These are phyloP conservation scores for Sarcomyxa edulis DNA, from an alignment of 768 basidiomycete genomes.

Conservation along the genomic window DNA sequence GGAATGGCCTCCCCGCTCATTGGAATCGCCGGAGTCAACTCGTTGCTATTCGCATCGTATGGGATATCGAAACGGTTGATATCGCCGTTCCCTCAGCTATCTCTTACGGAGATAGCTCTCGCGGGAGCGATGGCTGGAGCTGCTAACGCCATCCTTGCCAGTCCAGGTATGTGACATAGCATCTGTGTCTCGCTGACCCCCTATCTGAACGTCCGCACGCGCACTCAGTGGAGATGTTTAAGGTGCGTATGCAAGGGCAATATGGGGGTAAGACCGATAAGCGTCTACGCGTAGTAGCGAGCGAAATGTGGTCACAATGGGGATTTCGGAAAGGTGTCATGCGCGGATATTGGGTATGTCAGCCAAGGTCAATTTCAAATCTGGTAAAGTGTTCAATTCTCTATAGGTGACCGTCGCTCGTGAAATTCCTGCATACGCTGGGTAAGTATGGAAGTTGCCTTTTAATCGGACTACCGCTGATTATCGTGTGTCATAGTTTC, in stretches of 20 bases:
- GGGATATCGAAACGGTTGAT: conserved; percentile 75
- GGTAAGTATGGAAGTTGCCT: conserved; percentile 41
- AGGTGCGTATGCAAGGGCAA: conserved; percentile 96
- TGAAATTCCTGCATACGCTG: conserved; percentile 96
- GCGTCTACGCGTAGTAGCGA: conserved; percentile 61
- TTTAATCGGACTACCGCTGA: background rate
- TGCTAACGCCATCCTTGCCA: conserved; percentile 83
- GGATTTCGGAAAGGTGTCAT: conserved; percentile 88
- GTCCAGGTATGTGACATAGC: conserved; percentile 70
- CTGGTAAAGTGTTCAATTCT: too few species aligned
- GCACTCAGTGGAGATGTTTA: conserved; percentile 89
- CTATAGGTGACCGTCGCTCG: conserved; percentile 79
- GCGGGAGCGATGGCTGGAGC: conserved; percentile 95
- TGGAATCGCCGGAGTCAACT: conserved; percentile 95
- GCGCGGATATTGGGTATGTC: conserved; percentile 91
- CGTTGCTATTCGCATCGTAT: conserved; percentile 89
- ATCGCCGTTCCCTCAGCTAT: conserved; percentile 84
- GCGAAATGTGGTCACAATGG: conserved; percentile 84
- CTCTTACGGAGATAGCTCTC: conserved; percentile 70
- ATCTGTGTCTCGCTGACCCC: background rate
- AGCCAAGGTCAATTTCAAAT: too few species aligned
- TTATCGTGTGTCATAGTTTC: conserved; percentile 38
- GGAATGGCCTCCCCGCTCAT: conserved; percentile 89
- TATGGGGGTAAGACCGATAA: conserved; percentile 82
- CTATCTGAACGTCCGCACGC: background rate